Evolutionary conservation across 2,329 filamentous ascomycete species (phyloP).

Genomic region (Septoria linicola): DNA sequence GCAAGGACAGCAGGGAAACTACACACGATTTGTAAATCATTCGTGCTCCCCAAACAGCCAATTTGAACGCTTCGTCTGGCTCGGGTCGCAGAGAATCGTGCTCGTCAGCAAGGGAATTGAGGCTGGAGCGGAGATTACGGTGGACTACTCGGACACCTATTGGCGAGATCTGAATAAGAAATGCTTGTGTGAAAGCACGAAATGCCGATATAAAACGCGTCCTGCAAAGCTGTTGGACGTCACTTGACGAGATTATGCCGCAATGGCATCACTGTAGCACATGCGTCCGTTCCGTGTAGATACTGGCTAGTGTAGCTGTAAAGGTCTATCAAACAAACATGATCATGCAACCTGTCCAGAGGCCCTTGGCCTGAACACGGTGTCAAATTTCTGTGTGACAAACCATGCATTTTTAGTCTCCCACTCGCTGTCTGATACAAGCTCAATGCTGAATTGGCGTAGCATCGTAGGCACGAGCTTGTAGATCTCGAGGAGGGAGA

Average conservation of each 20-base stretch:
- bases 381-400: slow-evolving; percentile 50
- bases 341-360: slow-evolving; percentile 6
- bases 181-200: slow-evolving; percentile 55
- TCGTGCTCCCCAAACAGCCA: slow-evolving; percentile 59
- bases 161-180: slow-evolving; percentile 57
- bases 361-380: slow-evolving; percentile 41
- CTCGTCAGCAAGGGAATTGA: slow-evolving; percentile 57
- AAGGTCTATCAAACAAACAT: slow-evolving; percentile 7
- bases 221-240: slow-evolving; percentile 9
- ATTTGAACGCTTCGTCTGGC: slow-evolving; percentile 58
- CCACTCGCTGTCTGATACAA: slow-evolving; percentile 46
- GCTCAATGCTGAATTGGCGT: slow-evolving; percentile 60
- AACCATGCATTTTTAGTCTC: slow-evolving; percentile 57
- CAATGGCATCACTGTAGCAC: not conserved
- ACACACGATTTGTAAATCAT: slow-evolving; percentile 60
- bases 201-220: slow-evolving; percentile 48
- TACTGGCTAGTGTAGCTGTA: slow-evolving; percentile 5
- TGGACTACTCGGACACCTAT: slow-evolving; percentile 60
- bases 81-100: slow-evolving; percentile 55
- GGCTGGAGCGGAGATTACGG: slow-evolving; percentile 55
- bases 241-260: slow-evolving; percentile 1
- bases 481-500: slow-evolving; percentile 50
- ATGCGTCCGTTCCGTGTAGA: not conserved
- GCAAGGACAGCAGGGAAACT: slow-evolving; percentile 58
- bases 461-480: slow-evolving; percentile 58